Percentiles rank a stretch among this genome's conserved stretches.
phyloP scores from a whole-genome alignment of 371 early-diverging fungal genomes.

The Nematocida homosporus region DNA sequence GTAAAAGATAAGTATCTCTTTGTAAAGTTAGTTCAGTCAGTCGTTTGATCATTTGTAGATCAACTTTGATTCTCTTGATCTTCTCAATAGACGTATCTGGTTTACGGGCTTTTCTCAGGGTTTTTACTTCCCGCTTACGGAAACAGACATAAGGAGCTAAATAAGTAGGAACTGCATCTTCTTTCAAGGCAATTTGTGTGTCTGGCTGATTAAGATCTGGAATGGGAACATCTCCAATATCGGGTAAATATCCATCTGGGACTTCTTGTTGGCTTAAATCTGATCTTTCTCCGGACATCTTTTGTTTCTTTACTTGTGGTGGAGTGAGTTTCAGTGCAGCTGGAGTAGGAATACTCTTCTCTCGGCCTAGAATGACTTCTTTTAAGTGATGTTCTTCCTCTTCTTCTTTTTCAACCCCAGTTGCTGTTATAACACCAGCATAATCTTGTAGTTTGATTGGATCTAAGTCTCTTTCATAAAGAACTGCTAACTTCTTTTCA shows the following conservation, averaged over 20 bases:
- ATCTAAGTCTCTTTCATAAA: slow-evolving; percentile 50
- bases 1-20: slow-evolving; percentile 39
- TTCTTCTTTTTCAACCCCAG: slow-evolving; percentile 57
- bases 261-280: neutral
- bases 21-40: slow-evolving; percentile 46
- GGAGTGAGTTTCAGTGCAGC: neutral
- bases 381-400: slow-evolving; percentile 57
- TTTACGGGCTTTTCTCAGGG: slow-evolving; percentile 45
- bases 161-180: slow-evolving; percentile 8
- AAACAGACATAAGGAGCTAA: slow-evolving; percentile 47
- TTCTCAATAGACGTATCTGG: slow-evolving; percentile 47
- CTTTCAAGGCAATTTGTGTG: slow-evolving; percentile 16
- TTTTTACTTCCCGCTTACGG: slow-evolving; percentile 46
- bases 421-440: slow-evolving; percentile 21
- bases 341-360: slow-evolving; percentile 43
- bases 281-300: neutral
- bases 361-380: slow-evolving; percentile 38
- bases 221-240: slow-evolving; percentile 27
- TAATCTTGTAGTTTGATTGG: slow-evolving; percentile 39
- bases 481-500: slow-evolving; percentile 48
- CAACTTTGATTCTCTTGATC: slow-evolving; percentile 56
- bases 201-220: neutral
- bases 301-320: slow-evolving; percentile 25
- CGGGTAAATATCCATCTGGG: slow-evolving; percentile 11
- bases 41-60: slow-evolving; percentile 51